phyloP scores from a whole-genome alignment of 116 monocot genomes.

The Posidonia oceanica region DNA sequence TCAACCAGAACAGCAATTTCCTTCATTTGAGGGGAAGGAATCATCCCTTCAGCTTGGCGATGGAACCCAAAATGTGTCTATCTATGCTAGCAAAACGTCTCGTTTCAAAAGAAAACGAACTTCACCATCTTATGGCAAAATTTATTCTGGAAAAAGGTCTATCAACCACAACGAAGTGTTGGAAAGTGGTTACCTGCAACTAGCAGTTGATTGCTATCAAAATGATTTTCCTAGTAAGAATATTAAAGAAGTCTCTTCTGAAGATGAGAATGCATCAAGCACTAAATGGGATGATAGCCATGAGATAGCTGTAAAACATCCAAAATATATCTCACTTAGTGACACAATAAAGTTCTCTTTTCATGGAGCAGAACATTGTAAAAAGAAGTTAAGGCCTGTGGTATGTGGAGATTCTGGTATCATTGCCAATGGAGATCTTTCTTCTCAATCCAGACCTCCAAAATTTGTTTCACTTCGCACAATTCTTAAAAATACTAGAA shows the following conservation, averaged over 20 bases:
- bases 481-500: constrained; percentile 56
- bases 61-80: constrained; percentile 2
- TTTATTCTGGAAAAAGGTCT: constrained; percentile 13
- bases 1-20: constrained; percentile 9
- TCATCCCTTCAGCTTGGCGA: constrained; percentile 6
- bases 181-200: constrained; percentile 9
- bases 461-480: constrained; percentile 63
- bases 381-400: constrained; percentile 37
- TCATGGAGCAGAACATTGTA: constrained; percentile 9
- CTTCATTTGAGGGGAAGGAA: constrained; percentile 14
- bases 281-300: constrained; percentile 8
- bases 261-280: constrained; percentile 4
- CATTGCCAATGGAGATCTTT: constrained; percentile 39
- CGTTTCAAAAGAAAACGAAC: constrained; percentile 42
- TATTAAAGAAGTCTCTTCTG: constrained; percentile 8
- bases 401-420: constrained; percentile 70
- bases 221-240: constrained; percentile 8
- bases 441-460: constrained; percentile 34
- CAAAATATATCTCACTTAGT: constrained; percentile 43
- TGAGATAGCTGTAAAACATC: constrained; percentile 23
- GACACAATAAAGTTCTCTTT: constrained; percentile 13
- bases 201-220: constrained; percentile 4
- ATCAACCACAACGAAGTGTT: constrained; percentile 6
- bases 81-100: constrained; percentile 10
- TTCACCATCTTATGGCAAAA: constrained; percentile 7